Base-by-base conservation (phyloP, 202 grass and related monocot genomes). In the Cymbopogon flexuosus region DNA sequence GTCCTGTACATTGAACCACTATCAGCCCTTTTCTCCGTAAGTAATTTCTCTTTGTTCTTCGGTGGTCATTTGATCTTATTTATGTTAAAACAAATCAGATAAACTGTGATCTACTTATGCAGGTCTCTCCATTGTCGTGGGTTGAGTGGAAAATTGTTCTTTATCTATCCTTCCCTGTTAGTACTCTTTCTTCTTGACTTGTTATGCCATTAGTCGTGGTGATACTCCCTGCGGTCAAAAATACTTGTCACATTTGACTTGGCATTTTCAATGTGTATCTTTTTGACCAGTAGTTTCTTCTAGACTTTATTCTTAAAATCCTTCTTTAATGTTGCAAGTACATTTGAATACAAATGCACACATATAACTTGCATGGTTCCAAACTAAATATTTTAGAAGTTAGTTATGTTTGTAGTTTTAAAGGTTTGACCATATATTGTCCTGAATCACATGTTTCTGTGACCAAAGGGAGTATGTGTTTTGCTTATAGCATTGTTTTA, bases 51-150 rank as follows among this genome's bases (percentile, higher is more conserved):
- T 61, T 58, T 62, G 73, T 65, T 63, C 11, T 42, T 72, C 2
- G 62, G 76, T 84, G 42, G 22, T 58, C 47, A 58, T 64, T 64
- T 23, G 10, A 29, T 68, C 5, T 86, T 79, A 6, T 83, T 81
- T 70, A 77, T 49, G 1, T 77, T 63, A 35, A 29, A 77, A 41
- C 21, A 67, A 23, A 62, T 91, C 2, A 59, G 8, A 36, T 57
- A 75, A 66, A 15, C 47, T 51, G 15, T 79, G 47, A 6, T 81
- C 60, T 62, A 72, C 67, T 76, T 35, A 43, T 92, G 82, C 87
- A 99, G 96, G 96, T 99, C 46, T 91, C 90, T 84, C 96, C 96
- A 69, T 80, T 99, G 76, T 93, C 92, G 42, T 95, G 85, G 96
- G 79, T 87, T 52, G 92, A 99, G 19, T 99, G 96, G 96, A 93